Base-by-base conservation (phyloP, 2,329 filamentous ascomycete genomes). In the Venturia aucupariae region DNA sequence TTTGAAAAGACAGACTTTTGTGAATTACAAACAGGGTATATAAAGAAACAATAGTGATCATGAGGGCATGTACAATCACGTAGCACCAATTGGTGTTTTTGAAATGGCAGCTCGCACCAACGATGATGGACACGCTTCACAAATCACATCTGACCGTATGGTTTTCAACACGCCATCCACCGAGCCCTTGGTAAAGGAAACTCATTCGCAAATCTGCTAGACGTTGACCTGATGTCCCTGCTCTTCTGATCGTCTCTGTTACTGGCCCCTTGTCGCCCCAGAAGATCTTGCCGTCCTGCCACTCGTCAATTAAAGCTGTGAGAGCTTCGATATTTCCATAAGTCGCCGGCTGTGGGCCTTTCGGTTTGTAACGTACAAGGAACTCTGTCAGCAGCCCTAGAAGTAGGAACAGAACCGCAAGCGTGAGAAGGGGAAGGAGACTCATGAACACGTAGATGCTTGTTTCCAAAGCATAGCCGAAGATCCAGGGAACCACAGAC, bases 231-330 rank as follows among this genome's bases (percentile, higher is more conserved):
- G 62, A 39, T 38, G 62, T 64, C 13, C 62, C 62, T 32, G 62
- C 62, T 59, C 27, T 55, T 41, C 62, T 55, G 24, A 64, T n/a
- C 13, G n/a, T 59, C 13, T 57, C 38, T 13, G 35, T 39, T 15
- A 64, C 38, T 13, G 38, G 19, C 13, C 62, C 62, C 46, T 64
- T 64, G 24, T 64, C 62, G 15, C 62, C 62, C 62, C 62, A 64
- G 32, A 64, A 64, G 4, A 64, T 64, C 42, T 51, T 46, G 27
- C 27, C 51, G 13, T 30, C 24, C 32, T 64, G 62, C 62, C 62
- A 64, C 13, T 64, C 48, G 24, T 64, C 62, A 15, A 64, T 39
- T 10, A 64, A 42, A 10, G 22, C 19, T 27, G 15, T 22, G 19
- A 64, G 44, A 32, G 35, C 54, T 22, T 44, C 39, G 10, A 64